These are phyloP conservation scores for Candolleomyces eurysporus DNA, from an alignment of 768 basidiomycete genomes.

Conservation along the genomic window DNA sequence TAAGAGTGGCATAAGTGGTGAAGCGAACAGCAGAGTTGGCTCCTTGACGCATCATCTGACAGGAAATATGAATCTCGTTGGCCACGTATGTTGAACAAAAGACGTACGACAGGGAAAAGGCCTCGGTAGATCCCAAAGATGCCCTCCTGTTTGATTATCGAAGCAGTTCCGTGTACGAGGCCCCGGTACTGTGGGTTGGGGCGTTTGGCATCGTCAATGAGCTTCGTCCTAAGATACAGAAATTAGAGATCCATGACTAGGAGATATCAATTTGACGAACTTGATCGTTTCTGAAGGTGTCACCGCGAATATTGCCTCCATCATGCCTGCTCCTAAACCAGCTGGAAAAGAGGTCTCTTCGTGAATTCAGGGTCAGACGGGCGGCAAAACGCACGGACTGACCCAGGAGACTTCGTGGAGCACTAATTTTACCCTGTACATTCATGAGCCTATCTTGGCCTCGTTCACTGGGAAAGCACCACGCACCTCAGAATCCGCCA, in stretches of 20 bases:
- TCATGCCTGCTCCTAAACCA: slow-evolving; percentile 85
- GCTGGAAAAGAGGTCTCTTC: slow-evolving; percentile 35
- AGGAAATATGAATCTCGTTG: not conserved
- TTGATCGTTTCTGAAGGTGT: slow-evolving; percentile 99
- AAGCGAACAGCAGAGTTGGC: slow-evolving; percentile 97
- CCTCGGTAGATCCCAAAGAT: slow-evolving; percentile 84
- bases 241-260: not conserved
- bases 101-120: slow-evolving; percentile 85
- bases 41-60: slow-evolving; percentile 94
- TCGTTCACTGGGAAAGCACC: not conserved
- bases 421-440: slow-evolving; percentile 82
- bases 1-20: slow-evolving; percentile 91
- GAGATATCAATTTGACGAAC: slow-evolving; percentile 45
- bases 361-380: not conserved
- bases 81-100: not conserved
- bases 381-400: slow-evolving; percentile 7
- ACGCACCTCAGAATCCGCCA: slow-evolving; percentile 81
- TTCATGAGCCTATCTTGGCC: slow-evolving; percentile 3
- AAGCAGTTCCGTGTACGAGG: slow-evolving; percentile 76
- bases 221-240: slow-evolving; percentile 70
- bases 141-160: slow-evolving; percentile 85
- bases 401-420: slow-evolving; percentile 84
- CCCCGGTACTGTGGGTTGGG: slow-evolving; percentile 85
- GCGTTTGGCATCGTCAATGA: slow-evolving; percentile 91
- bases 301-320: slow-evolving; percentile 90